Evolutionary conservation across 2,329 filamentous ascomycete species (phyloP).

Genomic region (Hypoxylon sp.): DNA sequence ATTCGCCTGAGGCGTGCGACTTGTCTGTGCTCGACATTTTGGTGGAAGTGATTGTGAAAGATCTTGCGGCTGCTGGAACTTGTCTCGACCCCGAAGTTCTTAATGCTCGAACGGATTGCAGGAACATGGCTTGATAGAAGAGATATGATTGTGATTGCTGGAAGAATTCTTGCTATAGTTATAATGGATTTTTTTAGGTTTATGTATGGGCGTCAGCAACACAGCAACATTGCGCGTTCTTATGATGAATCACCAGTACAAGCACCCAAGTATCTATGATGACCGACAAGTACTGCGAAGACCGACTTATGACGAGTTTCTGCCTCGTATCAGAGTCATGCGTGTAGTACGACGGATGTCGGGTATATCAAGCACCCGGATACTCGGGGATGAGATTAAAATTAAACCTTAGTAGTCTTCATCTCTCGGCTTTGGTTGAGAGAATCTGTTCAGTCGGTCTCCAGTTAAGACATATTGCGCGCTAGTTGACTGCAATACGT

Average conservation of each 20-base stretch:
- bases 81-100: conserved; percentile 4
- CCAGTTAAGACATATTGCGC: no score
- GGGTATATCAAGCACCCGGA: background rate
- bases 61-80: background rate
- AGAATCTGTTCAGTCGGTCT: no score
- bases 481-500: no score
- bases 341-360: background rate
- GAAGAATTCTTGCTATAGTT: no score
- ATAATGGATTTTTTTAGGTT: no score
- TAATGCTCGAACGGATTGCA: conserved; percentile 14
- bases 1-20: conserved; percentile 31
- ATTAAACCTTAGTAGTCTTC: no score
- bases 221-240: conserved; percentile 5
- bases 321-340: conserved; percentile 3
- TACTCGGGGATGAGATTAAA: no score
- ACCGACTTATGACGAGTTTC: conserved; percentile 19
- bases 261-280: conserved; percentile 6
- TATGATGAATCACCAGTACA: conserved; percentile 23
- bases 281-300: background rate
- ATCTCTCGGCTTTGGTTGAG: no score
- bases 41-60: conserved; percentile 1
- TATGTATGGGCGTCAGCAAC: no score
- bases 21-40: conserved; percentile 20
- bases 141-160: no score
- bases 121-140: conserved; percentile 6